Base-by-base conservation (phyloP, 2,329 filamentous ascomycete species). In the Phyllachora maydis region DNA sequence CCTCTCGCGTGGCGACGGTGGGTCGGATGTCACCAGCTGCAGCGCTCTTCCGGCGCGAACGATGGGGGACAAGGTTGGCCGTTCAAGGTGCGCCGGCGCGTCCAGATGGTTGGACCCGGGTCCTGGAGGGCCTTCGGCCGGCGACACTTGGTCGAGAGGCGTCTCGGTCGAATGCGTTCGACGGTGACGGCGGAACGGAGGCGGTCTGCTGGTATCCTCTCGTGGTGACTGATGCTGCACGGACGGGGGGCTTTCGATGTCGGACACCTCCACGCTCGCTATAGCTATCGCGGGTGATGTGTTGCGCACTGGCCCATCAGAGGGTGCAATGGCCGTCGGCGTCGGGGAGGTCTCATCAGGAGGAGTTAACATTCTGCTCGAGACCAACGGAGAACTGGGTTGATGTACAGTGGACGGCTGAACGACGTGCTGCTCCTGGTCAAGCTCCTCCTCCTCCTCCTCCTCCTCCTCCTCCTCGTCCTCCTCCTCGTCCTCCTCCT, bases 11-110 rank as follows among this genome's bases (percentile, higher is more conserved):
- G 64, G 63, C 0, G 64, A 66, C 1, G 62, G 59, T 6, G 59
- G 58, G 30, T 67, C 63, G 0, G 62, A 65, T 8, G 64, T 62
- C 18, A 68, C 56, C 28, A 52, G 62, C 34, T 67, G 63, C 9
- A 69, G 41, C 15, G 54, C 60, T 22, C 59, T 49, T 3, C 62
- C 63, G 14, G 54, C 63, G 21, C 62, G 51, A n/a, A 68, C 56
- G 17, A 66, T 66, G 2, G 64, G 61, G 4, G 62, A 66, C 1
- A 69, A 43, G 5, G 46, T 48, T 14, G 57, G 55, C 6, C 58
- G 52, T 9, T 34, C 29, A 2, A 37, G 41, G 18, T 40, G 41
- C 8, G 40, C 37, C 8, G 38, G 35, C 9, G 34, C 26, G 11
- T 35, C 26, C 15, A 46, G 28, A n/a, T n/a, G 8, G 32, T 37